These are phyloP conservation scores for Phytophthora hybrid DNA, from an alignment of 352 stramenopile genomes.

Conservation along the genomic window DNA sequence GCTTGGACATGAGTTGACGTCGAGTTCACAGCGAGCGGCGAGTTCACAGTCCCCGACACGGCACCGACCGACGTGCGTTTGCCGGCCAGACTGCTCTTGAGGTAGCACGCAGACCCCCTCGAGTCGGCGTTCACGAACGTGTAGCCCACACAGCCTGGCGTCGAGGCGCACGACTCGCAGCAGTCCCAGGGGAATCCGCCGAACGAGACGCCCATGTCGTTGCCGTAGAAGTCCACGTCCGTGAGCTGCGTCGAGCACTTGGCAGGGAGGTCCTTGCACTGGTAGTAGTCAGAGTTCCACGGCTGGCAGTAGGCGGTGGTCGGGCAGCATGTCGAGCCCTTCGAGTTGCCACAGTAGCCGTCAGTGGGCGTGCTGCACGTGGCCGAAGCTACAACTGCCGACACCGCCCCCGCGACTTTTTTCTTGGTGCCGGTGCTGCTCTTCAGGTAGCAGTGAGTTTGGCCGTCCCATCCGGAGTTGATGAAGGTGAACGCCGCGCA, in stretches of 20 bases:
- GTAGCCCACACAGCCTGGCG: slow-evolving; percentile 22
- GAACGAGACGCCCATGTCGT: slow-evolving; percentile 12
- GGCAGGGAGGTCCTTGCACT: slow-evolving; percentile 45
- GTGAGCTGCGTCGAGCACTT: slow-evolving; percentile 48
- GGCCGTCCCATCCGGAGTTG: slow-evolving; percentile 29
- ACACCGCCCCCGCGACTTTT: slow-evolving; percentile 24
- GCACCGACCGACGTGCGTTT: not conserved
- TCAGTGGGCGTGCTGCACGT: slow-evolving; percentile 1
- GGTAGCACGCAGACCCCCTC: slow-evolving; percentile 25
- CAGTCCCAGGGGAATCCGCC: slow-evolving; percentile 26
- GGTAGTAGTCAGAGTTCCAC: slow-evolving; percentile 45
- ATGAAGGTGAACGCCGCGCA: slow-evolving; percentile 34
- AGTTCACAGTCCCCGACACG: slow-evolving; percentile 3
- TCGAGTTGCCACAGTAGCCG: slow-evolving; percentile 21
- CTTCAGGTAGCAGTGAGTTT: slow-evolving; percentile 35
- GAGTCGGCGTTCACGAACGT: slow-evolving; percentile 31
- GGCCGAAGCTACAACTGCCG: slow-evolving; percentile 11
- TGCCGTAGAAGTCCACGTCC: slow-evolving; percentile 32
- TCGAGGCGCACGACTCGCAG: slow-evolving; percentile 37
- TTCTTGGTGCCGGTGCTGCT: slow-evolving; percentile 24
- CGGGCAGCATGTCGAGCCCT: slow-evolving; percentile 13
- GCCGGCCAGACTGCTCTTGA: slow-evolving; percentile 23
- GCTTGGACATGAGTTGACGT: slow-evolving; percentile 6
- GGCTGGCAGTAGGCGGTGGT: slow-evolving; percentile 22
- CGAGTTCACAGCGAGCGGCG: not conserved